Conservation (phyloP, 139 green algal genomes). For the Volvox reticuliferus region DNA sequence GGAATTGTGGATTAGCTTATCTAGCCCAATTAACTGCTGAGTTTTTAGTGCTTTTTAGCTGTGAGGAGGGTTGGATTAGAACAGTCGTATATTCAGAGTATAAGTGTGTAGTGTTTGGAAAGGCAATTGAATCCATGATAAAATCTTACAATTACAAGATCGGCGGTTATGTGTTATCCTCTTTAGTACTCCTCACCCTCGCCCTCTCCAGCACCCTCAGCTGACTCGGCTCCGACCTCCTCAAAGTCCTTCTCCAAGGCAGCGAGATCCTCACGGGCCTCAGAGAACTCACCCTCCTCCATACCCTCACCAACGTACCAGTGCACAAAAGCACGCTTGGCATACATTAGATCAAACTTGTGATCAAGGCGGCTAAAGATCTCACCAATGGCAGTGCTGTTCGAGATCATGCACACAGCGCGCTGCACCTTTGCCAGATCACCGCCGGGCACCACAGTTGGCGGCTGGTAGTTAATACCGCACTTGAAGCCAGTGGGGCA, state of each 20-base stretch:
- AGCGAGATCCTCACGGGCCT: slow-evolving; percentile 96
- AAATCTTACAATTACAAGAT: no score
- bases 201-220: slow-evolving; percentile 79
- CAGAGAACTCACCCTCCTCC: slow-evolving; percentile 93
- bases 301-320: slow-evolving; percentile 99
- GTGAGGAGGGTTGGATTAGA: no score
- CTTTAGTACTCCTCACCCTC: slow-evolving; percentile 91
- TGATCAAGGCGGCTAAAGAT: slow-evolving; percentile 98
- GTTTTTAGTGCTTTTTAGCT: no score
- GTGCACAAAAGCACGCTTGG: slow-evolving; percentile 99
- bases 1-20: no score
- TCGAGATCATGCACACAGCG: slow-evolving; percentile 99
- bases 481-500: slow-evolving; percentile 99
- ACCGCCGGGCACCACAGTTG: slow-evolving; percentile 96
- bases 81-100: no score
- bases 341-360: slow-evolving; percentile 99
- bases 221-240: slow-evolving; percentile 94
- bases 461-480: slow-evolving; percentile 99
- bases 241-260: slow-evolving; percentile 99
- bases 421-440: slow-evolving; percentile 99
- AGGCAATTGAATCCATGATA: no score
- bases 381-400: slow-evolving; percentile 98
- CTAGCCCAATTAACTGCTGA: no score
- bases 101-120: no score
- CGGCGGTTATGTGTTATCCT: no score